Percentiles rank a stretch among this genome's conserved stretches.
Conservation (phyloP, 2,329 filamentous ascomycete genomes). For the Penicillium aurantiogriseum region DNA sequence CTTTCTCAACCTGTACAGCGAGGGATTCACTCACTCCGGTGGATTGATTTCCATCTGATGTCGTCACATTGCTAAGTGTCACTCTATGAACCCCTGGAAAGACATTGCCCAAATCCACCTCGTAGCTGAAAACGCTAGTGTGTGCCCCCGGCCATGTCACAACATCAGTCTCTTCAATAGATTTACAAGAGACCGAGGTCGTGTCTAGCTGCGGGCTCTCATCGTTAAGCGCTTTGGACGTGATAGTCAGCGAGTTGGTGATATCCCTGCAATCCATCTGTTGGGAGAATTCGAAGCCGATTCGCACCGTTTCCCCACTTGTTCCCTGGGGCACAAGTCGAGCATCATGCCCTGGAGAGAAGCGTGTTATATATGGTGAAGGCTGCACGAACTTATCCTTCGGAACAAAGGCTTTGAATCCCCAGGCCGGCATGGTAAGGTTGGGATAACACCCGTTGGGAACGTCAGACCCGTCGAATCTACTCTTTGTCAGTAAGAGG, state of each 20-base stretch:
- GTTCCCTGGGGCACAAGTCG: slow-evolving; percentile 3
- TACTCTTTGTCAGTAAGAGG: slow-evolving; percentile 54
- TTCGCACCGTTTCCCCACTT: not conserved
- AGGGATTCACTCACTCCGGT: slow-evolving; percentile 25
- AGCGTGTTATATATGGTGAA: slow-evolving; percentile 45
- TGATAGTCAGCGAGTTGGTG: slow-evolving; percentile 49
- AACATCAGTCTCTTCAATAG: slow-evolving; percentile 35
- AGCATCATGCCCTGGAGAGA: slow-evolving; percentile 49
- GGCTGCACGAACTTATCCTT: slow-evolving; percentile 59
- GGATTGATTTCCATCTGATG: slow-evolving; percentile 44
- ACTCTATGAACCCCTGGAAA: slow-evolving; percentile 56
- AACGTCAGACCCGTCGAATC: slow-evolving; percentile 61
- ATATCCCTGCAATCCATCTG: slow-evolving; percentile 61
- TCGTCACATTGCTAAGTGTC: slow-evolving; percentile 55
- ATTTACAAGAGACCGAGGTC: slow-evolving; percentile 47
- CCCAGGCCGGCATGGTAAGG: slow-evolving; percentile 49
- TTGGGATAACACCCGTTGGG: slow-evolving; percentile 50
- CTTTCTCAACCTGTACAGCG: not conserved
- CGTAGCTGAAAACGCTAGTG: slow-evolving; percentile 53
- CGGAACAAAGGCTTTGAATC: slow-evolving; percentile 57
- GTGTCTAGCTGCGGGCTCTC: slow-evolving; percentile 44
- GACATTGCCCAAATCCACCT: slow-evolving; percentile 6
- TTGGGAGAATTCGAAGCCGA: slow-evolving; percentile 55
- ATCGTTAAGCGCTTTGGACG: slow-evolving; percentile 51
- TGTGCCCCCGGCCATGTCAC: slow-evolving; percentile 60